A percentile compares a stretch with the other conserved stretches of the same genome.
Evolutionary conservation across 1,284 basidiomycete genomes (phyloP).

Genomic region (Bondarzewia mesenterica): DNA sequence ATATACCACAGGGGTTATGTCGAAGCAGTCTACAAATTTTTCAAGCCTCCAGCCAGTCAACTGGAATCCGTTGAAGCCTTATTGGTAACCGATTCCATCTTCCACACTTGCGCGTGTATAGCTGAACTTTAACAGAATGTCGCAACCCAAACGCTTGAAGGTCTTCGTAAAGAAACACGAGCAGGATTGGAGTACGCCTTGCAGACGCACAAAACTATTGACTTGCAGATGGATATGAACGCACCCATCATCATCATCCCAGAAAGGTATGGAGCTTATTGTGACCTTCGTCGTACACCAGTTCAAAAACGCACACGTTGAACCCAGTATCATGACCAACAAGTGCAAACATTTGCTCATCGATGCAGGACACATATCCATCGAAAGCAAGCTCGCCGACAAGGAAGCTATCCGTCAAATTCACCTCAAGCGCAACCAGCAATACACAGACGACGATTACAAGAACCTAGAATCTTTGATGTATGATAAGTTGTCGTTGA

Average conservation of each 20-base stretch:
- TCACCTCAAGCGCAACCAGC: slow-evolving; percentile 78
- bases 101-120: slow-evolving; percentile 8
- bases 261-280: slow-evolving; percentile 59
- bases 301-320: background rate
- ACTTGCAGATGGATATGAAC: slow-evolving; percentile 94
- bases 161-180: slow-evolving; percentile 90
- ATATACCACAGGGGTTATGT: slow-evolving; percentile 95
- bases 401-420: slow-evolving; percentile 79
- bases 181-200: slow-evolving; percentile 93
- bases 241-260: slow-evolving; percentile 97
- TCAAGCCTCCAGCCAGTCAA: slow-evolving; percentile 93
- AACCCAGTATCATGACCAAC: slow-evolving; percentile 60
- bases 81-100: slow-evolving; percentile 41
- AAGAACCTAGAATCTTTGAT: slow-evolving; percentile 85
- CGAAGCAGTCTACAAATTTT: slow-evolving; percentile 88
- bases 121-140: slow-evolving; percentile 52
- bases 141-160: slow-evolving; percentile 92
- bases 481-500: slow-evolving; percentile 91
- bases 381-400: slow-evolving; percentile 86
- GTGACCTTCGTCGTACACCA: background rate
- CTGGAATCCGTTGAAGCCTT: slow-evolving; percentile 92
- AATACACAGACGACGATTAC: slow-evolving; percentile 90
- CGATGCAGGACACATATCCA: slow-evolving; percentile 95
- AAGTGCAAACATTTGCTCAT: slow-evolving; percentile 85
- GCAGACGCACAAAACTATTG: slow-evolving; percentile 91